Percentiles rank a stretch among this genome's conserved stretches.
Evolutionary conservation across 306 rosid species (phyloP).

Genomic region (Prunus mume): DNA sequence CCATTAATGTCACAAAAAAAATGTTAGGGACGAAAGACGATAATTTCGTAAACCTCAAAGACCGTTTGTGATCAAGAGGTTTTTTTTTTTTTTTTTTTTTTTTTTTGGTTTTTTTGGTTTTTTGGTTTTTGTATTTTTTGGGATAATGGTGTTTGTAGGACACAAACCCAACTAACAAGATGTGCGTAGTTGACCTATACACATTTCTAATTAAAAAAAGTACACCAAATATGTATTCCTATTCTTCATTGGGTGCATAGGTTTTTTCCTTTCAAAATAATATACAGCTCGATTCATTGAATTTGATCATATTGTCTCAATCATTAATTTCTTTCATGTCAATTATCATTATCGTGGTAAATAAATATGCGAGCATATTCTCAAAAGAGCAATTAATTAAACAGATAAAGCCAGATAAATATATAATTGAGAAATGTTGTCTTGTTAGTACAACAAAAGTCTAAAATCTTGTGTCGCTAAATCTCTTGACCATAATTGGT

Average conservation of each 20-base stretch:
- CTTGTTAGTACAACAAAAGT: no score
- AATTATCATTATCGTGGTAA: neutral
- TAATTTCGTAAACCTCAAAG: no score
- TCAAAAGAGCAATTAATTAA: neutral
- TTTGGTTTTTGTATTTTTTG: no score
- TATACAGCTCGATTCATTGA: constrained; percentile 19
- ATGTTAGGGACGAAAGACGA: no score
- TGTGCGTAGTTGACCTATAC: constrained; percentile 32
- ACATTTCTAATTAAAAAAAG: constrained; percentile 12
- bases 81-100: no score
- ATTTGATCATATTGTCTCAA: constrained; percentile 2
- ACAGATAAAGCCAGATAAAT: neutral
- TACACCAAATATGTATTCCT: constrained; percentile 12
- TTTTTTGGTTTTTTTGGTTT: no score
- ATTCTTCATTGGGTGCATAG: neutral
- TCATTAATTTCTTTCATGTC: neutral
- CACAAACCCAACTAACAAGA: constrained; percentile 22
- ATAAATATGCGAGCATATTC: neutral
- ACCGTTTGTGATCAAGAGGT: no score
- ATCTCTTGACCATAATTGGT: no score
- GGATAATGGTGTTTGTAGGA: neutral
- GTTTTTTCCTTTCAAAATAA: neutral
- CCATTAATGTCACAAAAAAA: no score
- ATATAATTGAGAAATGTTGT: no score
- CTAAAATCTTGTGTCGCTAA: no score